Conservation (phyloP, 805 yeast genomes). For the Brettanomyces naardenensis region DNA sequence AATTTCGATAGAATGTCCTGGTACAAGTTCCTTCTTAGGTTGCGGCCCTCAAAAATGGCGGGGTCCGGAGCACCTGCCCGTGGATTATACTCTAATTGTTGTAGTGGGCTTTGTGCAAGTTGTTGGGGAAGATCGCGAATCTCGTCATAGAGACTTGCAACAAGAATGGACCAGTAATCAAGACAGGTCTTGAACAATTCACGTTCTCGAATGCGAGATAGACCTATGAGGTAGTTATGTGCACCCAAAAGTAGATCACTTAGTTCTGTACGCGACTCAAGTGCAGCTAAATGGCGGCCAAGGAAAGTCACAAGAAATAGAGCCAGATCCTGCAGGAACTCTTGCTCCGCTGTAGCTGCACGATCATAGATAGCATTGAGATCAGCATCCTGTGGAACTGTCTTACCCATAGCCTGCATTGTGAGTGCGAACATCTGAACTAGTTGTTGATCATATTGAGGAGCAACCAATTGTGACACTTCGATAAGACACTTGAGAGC, state of each 20-base stretch:
- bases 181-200: slow-evolving; percentile 92
- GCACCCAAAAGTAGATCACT: slow-evolving; percentile 60
- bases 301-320: slow-evolving; percentile 85
- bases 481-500: slow-evolving; percentile 92
- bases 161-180: slow-evolving; percentile 90
- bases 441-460: slow-evolving; percentile 50
- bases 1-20: slow-evolving; percentile 70
- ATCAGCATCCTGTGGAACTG: slow-evolving; percentile 69
- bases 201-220: slow-evolving; percentile 89
- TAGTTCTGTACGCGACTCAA: slow-evolving; percentile 46
- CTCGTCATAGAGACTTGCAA: slow-evolving; percentile 75
- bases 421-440: slow-evolving; percentile 63
- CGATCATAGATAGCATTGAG: slow-evolving; percentile 61
- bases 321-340: slow-evolving; percentile 90
- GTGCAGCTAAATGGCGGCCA: slow-evolving; percentile 56
- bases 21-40: slow-evolving; percentile 81
- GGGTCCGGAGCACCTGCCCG: slow-evolving; percentile 85
- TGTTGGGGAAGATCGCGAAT: slow-evolving; percentile 70
- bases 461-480: slow-evolving; percentile 60
- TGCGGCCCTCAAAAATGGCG: slow-evolving; percentile 62
- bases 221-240: slow-evolving; percentile 72
- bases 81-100: slow-evolving; percentile 50
- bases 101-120: slow-evolving; percentile 59
- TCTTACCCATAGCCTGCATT: slow-evolving; percentile 56
- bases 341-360: slow-evolving; percentile 81